These are phyloP conservation scores for Termitomyces sp. DNA, from an alignment of 1,284 basidiomycete genomes.

Conservation along the genomic window DNA sequence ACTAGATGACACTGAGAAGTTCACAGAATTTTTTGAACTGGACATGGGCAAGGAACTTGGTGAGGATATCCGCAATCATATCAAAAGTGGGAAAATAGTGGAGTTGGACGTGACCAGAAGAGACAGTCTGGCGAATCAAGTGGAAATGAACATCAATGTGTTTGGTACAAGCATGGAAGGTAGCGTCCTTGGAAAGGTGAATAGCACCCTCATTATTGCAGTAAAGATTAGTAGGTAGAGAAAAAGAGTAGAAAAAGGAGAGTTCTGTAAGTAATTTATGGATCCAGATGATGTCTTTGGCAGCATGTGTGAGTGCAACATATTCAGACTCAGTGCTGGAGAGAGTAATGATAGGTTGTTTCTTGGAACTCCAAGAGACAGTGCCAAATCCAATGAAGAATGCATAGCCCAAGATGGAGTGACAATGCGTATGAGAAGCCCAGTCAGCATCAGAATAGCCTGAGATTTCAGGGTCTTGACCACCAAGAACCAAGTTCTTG, in stretches of 20 bases:
- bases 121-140: too few species aligned
- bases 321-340: slow-evolving; percentile 10
- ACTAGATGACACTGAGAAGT: not conserved
- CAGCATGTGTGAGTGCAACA: slow-evolving; percentile 8
- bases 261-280: slow-evolving; percentile 6
- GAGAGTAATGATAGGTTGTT: not conserved
- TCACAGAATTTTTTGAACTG: not conserved
- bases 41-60: not conserved
- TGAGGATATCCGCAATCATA: too few species aligned
- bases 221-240: slow-evolving; percentile 4
- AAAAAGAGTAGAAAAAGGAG: slow-evolving; percentile 2
- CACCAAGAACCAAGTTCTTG: slow-evolving; percentile 18
- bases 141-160: not conserved
- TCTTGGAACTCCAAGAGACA: too few species aligned
- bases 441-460: slow-evolving; percentile 2
- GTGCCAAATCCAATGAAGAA: slow-evolving; percentile 19
- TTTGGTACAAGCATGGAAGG: not conserved
- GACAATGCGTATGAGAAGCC: slow-evolving; percentile 13
- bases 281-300: not conserved
- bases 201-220: slow-evolving; percentile 13
- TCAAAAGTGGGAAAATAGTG: too few species aligned
- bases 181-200: not conserved
- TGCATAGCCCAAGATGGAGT: slow-evolving; percentile 16
- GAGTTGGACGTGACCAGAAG: too few species aligned
- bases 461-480: not conserved